A percentile compares a stretch with the other conserved stretches of the same genome.
Conservation (phyloP, 129 eudicot species). For the Logfia minima region DNA sequence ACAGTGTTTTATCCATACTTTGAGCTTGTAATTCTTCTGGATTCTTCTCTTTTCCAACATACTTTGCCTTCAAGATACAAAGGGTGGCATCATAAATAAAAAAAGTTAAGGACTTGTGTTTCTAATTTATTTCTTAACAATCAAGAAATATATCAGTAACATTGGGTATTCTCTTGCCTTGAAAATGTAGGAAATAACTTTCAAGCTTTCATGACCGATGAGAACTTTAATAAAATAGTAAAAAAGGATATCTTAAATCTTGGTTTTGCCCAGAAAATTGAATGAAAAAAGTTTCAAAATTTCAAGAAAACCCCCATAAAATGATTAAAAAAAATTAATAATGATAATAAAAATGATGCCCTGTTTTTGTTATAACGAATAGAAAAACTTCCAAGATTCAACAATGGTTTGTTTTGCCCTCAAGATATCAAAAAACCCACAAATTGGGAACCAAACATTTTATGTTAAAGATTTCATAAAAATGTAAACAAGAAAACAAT, state of each 20-base stretch:
- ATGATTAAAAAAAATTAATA: not conserved
- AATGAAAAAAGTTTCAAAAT: not conserved
- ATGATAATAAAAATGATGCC: not conserved
- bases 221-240: not conserved
- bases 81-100: not conserved
- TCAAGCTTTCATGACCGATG: not conserved
- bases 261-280: not conserved
- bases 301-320: not conserved
- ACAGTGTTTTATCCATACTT: constrained; percentile 62
- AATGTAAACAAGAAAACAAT: not conserved
- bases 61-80: constrained; percentile 44
- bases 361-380: not conserved
- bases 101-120: not conserved
- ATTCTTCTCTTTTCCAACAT: constrained; percentile 52
- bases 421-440: not conserved
- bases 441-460: not conserved
- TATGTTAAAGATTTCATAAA: not conserved
- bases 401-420: not conserved
- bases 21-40: constrained; percentile 32
- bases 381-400: not conserved
- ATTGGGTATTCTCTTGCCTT: not conserved
- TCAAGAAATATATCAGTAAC: not conserved
- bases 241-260: not conserved
- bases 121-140: not conserved
- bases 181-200: not conserved